Conservation (phyloP, 2,329 filamentous ascomycete genomes). For the Geoglossum cookeanum region DNA sequence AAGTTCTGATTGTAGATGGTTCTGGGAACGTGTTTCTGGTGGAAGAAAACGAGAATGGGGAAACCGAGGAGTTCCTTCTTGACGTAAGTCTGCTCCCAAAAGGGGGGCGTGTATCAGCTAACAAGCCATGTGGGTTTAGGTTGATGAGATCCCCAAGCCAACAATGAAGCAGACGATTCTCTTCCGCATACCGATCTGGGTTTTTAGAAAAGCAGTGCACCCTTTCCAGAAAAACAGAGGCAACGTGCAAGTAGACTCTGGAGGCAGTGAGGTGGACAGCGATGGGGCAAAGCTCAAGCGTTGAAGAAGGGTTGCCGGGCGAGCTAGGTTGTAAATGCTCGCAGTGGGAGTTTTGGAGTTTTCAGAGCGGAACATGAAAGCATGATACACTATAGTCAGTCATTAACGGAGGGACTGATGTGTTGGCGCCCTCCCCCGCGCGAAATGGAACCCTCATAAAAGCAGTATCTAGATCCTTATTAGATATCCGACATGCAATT, state of each 20-base stretch:
- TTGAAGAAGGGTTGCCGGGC: neutral
- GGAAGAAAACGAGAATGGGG: slow-evolving; percentile 72
- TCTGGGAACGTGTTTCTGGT: slow-evolving; percentile 89
- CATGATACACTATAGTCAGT: neutral
- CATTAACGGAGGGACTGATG: neutral
- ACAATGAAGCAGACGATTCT: slow-evolving; percentile 69
- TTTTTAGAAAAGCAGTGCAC: slow-evolving; percentile 28
- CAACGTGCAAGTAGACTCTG: neutral
- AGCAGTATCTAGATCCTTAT: neutral
- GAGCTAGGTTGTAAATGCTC: neutral
- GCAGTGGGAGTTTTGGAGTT: neutral
- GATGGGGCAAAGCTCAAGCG: neutral
- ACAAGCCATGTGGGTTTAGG: slow-evolving; percentile 26
- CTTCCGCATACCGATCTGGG: slow-evolving; percentile 56
- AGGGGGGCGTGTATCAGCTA: neutral
- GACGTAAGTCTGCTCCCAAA: slow-evolving; percentile 42
- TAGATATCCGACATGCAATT: neutral
- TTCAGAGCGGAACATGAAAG: neutral
- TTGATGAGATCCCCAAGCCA: slow-evolving; percentile 59
- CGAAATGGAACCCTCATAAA: neutral
- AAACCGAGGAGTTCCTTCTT: slow-evolving; percentile 64
- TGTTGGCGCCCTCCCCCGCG: neutral
- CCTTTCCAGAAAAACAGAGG: slow-evolving; percentile 2
- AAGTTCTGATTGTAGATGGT: slow-evolving; percentile 81
- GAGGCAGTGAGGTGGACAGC: neutral